Base-by-base conservation (phyloP, 2,329 filamentous ascomycete genomes). In the Dendrostoma leiphaemia region DNA sequence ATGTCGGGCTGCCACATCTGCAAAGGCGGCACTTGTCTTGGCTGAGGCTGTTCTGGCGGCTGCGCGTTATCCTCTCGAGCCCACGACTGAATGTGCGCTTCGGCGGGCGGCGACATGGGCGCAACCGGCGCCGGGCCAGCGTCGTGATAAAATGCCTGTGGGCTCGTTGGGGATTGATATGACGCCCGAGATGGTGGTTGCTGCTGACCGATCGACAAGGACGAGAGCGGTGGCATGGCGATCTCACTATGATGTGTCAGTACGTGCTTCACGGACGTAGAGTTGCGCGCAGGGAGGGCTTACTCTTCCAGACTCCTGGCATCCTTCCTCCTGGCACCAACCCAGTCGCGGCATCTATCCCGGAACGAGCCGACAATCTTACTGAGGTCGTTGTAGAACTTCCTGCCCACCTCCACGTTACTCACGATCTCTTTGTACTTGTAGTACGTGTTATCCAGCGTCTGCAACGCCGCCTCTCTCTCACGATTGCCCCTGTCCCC, bases 351-450 rank as follows among this genome's bases (percentile, higher is more conserved):
- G 32, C 90, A 89, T 53, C 78, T 70, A 61, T 97, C 93, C 17
- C 91, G 80, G 68, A 97, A 97, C 9, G 75, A 75, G 1, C 85
- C 87, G 1, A 96, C 89, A 59, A 97, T 91, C 70, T 88, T 90
- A 44, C 89, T 90, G 4, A 99, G 79, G 65, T 97, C 92, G 62
- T 99, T 99, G 75, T 97, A 99, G 68, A 99, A 99, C 68, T 94
- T 97, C 50, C 93, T 80, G 1, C 91, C 94, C 0, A 89, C 90
- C 61, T 97, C 93, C 3, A 97, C 79, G 66, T 97, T 96, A 60
- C 84, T 90, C 54, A 96, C 85, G 53, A 97, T 90, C 69, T 99
- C 93, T 72, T 96, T 96, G 76, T 97, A 97, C 72, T 93, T 95
- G 70, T 91, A 85, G 68, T 96, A 97, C 1, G 91, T 93, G 60